Base-by-base conservation (phyloP, 2,329 filamentous ascomycete genomes). In the Calonectria honghensis region DNA sequence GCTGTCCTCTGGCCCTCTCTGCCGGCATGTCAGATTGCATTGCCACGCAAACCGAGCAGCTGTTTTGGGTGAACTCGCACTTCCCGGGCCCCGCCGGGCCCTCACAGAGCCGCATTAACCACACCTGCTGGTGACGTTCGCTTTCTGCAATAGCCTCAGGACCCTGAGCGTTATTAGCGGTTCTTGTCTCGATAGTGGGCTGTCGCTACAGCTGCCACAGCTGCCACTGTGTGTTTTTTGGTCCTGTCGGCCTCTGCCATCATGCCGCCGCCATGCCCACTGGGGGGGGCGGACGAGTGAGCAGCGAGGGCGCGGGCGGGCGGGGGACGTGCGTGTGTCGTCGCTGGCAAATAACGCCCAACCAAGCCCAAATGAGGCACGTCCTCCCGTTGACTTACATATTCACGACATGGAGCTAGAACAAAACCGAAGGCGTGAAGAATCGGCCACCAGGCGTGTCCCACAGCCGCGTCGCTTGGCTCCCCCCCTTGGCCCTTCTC, bases 321-420 rank as follows among this genome's bases (percentile, higher is more conserved):
- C 39, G 70, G 27, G 51, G 64, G 54, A 39, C n/a, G 39, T 73
- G 63, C 39, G 31, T 59, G 67, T 70, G 39, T 73, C 48, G 48
- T n/a, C 20, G 35, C 45, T 27, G 41, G 59, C 54, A 27, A 68
- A 64, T 50, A 51, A 64, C 50, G 66, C 66, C 71, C 66, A 73
- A 73, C 70, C 64, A 61, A 69, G 66, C 71, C 66, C 48, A 57
- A 48, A 54, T 48, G 54, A 68, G 45, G 64, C 63, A 66, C 63
- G 51, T 27, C 41, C 63, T 71, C 68, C 68, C 68, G 68, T 54
- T 66, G 64, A 72, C 70, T 68, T 72, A 68, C 70, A 72, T 52
- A 65, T 51, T 48, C 32, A 52, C 31, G 37, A 63, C 45, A 59
- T 72, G 52, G 52, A 54, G 51, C 48, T 65, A 57, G 57, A 41